Conservation (phyloP, 2,329 filamentous ascomycete genomes). For the Ceratocystis huliohia region DNA sequence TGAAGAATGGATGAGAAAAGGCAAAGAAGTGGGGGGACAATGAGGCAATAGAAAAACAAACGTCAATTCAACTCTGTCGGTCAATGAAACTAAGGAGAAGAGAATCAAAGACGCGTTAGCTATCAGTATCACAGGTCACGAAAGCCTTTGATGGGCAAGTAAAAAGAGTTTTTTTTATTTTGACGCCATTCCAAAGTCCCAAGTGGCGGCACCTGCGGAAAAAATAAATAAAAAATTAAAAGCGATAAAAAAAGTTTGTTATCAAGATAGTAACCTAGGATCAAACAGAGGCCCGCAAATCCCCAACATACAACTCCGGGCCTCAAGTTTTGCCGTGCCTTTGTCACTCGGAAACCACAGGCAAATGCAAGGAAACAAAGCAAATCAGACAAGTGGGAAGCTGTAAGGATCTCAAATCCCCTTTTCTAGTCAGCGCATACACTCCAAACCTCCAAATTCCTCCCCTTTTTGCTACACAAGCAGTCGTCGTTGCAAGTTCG, state of each 20-base stretch:
- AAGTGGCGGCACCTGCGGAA: neutral
- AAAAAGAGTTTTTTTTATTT: too few relatives aligned
- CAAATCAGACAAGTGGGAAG: neutral
- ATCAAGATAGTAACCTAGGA: constrained; percentile 5
- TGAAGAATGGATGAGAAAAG: constrained; percentile 4
- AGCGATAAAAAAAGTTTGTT: neutral
- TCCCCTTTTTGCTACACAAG: neutral
- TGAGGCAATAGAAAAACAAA: neutral
- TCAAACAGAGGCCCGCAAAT: constrained; percentile 5
- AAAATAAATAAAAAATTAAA: constrained; percentile 3
- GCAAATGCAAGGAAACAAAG: neutral
- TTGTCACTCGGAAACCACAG: neutral
- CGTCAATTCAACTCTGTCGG: neutral
- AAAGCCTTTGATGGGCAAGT: too few relatives aligned
- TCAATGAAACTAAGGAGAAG: too few relatives aligned
- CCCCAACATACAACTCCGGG: constrained; percentile 8
- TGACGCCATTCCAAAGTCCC: neutral
- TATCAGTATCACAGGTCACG: too few relatives aligned
- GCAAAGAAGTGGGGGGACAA: neutral
- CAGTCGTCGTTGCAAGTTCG: neutral
- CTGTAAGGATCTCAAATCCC: neutral
- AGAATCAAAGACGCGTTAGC: too few relatives aligned
- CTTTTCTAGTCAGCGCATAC: neutral
- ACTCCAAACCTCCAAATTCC: neutral
- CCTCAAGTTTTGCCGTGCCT: neutral